Evolutionary conservation across 2,329 filamentous ascomycete genomes (phyloP), one percentile per base, ranked within the genome.

Genomic region (Pseudocercospora eumusae): DNA sequence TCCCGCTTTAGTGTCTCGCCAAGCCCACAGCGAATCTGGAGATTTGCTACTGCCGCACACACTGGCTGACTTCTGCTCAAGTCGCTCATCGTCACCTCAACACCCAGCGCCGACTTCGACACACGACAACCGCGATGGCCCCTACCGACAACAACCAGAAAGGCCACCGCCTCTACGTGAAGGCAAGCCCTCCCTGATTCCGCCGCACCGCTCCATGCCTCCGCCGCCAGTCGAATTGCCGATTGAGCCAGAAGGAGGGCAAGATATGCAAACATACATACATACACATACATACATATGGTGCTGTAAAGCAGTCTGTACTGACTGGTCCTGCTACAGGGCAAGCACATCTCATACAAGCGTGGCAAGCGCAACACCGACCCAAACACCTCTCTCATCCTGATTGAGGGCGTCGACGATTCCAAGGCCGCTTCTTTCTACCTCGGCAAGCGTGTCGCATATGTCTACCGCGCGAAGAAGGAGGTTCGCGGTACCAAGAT

Each of bases 401-500:
- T 97, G 88, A 96, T 99, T 77, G 93, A 99, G 87, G 93, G 93
- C 81, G 95, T 98, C 76, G 92, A 96, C 76, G 87, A 91, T 85
- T 87, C 90, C 77, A 85, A 91, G 76, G 91, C 89, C 79, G 93
- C 95, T 82, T 91, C 88, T 88, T 97, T 97, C 90, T 99, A 99
- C 86, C 85, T 92, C 72, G 95, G 95, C 84, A 99, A 99, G 90
- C 93, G 93, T 85, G 88, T 98, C 80, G 95, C 95, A 80, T 99
- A 92, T 82, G 92, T 99, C 82, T 99, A 98, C 88, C 92, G 93
- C 79, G 93, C 89, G 75, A 88, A 91, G 83, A 93, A 88, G 83
- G 92, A 96, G 86, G 86, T 96, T 78, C 91, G 93, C 77, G 95
- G 95, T 80, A 93, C 92, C 81, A 98, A 98, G 89, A 96, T 98